Conservation (phyloP, 73 alveolate genomes). For the Blepharisma stoltei region DNA sequence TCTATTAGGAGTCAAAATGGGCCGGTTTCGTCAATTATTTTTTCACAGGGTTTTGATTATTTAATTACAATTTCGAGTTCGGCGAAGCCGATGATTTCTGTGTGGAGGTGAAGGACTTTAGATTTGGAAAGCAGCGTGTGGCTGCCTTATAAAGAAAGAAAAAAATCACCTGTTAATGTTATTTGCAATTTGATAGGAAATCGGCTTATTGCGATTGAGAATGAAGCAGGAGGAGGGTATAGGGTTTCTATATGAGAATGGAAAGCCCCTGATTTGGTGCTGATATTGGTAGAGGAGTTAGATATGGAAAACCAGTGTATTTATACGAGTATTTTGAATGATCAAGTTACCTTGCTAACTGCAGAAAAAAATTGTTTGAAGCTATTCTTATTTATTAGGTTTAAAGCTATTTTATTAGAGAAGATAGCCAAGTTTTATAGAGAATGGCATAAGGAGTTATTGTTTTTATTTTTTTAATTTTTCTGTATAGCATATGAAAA, state of each 20-base stretch:
- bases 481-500: no score
- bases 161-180: not conserved
- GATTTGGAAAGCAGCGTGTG: not conserved
- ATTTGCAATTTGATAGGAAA: not conserved
- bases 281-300: not conserved
- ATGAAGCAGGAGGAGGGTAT: not conserved
- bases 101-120: slow-evolving; percentile 2
- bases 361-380: slow-evolving; percentile 6
- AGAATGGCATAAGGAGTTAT: no score
- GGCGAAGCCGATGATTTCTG: not conserved
- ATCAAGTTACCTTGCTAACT: not conserved
- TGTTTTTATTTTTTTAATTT: no score
- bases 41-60: not conserved
- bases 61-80: not conserved
- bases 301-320: not conserved
- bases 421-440: no score
- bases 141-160: slow-evolving; percentile 8
- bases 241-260: slow-evolving; percentile 7
- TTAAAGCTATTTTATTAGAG: no score
- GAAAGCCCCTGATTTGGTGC: not conserved
- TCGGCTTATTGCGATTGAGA: not conserved
- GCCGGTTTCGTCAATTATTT: slow-evolving; percentile 3
- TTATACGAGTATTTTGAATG: not conserved
- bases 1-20: not conserved
- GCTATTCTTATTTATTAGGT: no score